These are phyloP conservation scores for Borovskyia barvae DNA, from an alignment of 208 protist genomes.

Conservation along the genomic window DNA sequence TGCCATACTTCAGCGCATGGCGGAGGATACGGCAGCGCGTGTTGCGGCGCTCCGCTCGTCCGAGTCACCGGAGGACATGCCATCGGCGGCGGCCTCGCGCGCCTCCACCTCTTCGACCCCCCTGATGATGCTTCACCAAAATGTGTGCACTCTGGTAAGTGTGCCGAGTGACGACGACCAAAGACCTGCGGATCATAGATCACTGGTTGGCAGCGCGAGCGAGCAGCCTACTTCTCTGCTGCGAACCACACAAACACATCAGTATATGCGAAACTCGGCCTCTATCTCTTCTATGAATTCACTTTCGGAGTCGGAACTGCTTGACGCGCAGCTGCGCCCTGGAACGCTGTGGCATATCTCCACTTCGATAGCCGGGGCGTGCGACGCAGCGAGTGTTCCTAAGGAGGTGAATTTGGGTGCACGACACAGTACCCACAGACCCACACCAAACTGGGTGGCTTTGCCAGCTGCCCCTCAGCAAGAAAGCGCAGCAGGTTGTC, in stretches of 20 bases:
- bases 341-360: conserved; percentile 1
- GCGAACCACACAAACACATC: background rate
- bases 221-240: background rate
- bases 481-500: too few species aligned
- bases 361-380: too few species aligned
- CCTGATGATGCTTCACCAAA: background rate
- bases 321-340: conserved; percentile 14
- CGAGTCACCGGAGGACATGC: background rate
- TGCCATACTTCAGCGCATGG: conserved; percentile 55
- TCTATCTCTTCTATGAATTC: conserved; percentile 17
- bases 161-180: background rate
- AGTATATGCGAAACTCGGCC: background rate
- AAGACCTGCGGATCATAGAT: background rate
- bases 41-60: conserved; percentile 8
- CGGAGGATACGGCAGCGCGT: conserved; percentile 34
- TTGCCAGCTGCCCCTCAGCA: too few species aligned
- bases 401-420: too few species aligned
- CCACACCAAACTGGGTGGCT: too few species aligned
- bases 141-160: background rate
- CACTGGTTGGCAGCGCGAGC: background rate
- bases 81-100: background rate
- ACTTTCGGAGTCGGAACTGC: conserved; percentile 23
- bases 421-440: too few species aligned
- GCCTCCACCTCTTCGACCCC: background rate
- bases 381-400: too few species aligned